phyloP scores from a whole-genome alignment of 139 green algal genomes.

The Chlorella vulgaris region DNA sequence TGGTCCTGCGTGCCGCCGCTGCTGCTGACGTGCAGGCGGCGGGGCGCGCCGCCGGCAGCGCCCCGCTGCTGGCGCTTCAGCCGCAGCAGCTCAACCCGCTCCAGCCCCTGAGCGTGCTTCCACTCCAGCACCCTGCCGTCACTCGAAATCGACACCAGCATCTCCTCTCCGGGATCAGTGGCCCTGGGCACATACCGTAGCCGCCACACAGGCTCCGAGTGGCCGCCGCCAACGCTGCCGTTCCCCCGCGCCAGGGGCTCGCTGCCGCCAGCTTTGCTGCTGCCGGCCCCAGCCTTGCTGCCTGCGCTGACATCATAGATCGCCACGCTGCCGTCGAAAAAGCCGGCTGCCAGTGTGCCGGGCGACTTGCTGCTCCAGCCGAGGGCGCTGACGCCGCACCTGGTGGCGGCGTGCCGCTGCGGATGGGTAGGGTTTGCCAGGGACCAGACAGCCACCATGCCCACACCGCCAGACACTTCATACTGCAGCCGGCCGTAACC shows the following conservation, averaged over 20 bases:
- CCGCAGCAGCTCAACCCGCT: conserved; percentile 81
- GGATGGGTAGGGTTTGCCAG: conserved; percentile 83
- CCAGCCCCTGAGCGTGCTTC: conserved; percentile 65
- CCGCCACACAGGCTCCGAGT: conserved; percentile 80
- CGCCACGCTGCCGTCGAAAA: conserved; percentile 72
- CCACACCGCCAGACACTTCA: conserved; percentile 23
- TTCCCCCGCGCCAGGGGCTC: neutral
- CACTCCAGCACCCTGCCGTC: conserved; percentile 67
- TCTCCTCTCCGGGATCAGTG: conserved; percentile 69
- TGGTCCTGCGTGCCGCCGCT: neutral
- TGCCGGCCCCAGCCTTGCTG: neutral
- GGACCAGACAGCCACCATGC: conserved; percentile 81
- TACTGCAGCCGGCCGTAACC: conserved; percentile 76
- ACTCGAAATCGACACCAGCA: conserved; percentile 84
- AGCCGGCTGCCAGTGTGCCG: conserved; percentile 69
- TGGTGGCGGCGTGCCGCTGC: conserved; percentile 68
- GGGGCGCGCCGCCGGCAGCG: neutral
- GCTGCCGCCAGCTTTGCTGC: neutral
- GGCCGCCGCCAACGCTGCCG: conserved; percentile 36
- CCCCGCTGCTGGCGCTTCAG: conserved; percentile 63
- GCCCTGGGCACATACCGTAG: conserved; percentile 77
- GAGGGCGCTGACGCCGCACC: conserved; percentile 71
- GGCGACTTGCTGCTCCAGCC: conserved; percentile 69
- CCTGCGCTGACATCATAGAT: conserved; percentile 70
- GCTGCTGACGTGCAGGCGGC: neutral